These are phyloP conservation scores for Blastocystis hominis DNA, from an alignment of 352 stramenopile species.

Conservation along the genomic window DNA sequence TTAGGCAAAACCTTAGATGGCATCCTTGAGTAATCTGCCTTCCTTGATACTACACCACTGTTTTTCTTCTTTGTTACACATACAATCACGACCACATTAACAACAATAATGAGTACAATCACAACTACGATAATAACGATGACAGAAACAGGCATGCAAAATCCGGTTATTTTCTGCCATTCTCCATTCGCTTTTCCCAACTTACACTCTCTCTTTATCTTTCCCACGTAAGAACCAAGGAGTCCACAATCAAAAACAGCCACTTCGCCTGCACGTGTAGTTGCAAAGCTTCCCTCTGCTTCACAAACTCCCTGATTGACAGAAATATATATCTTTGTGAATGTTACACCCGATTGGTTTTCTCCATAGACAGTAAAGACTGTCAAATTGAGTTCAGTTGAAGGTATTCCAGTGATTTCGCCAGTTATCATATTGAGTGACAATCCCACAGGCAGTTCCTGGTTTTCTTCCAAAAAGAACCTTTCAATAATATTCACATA, in stretches of 20 bases:
- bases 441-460: background rate
- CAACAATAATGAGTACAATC: background rate
- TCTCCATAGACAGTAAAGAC: constrained; percentile 8
- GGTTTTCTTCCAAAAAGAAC: background rate
- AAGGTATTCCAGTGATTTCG: background rate
- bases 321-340: background rate
- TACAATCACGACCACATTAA: background rate
- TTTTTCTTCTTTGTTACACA: background rate
- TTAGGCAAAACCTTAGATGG: no score
- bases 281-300: background rate
- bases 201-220: background rate
- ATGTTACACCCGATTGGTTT: background rate
- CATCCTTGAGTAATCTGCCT: no score
- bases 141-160: background rate
- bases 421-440: background rate
- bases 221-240: constrained; percentile 1
- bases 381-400: background rate
- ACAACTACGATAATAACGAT: constrained; percentile 5
- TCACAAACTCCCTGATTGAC: background rate
- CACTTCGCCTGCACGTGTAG: background rate
- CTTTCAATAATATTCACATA: background rate
- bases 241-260: background rate
- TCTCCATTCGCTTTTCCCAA: background rate
- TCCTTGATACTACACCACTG: no score
- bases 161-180: background rate